Conservation (phyloP, 2,329 filamentous ascomycete genomes). For the Venturia pyrina region DNA sequence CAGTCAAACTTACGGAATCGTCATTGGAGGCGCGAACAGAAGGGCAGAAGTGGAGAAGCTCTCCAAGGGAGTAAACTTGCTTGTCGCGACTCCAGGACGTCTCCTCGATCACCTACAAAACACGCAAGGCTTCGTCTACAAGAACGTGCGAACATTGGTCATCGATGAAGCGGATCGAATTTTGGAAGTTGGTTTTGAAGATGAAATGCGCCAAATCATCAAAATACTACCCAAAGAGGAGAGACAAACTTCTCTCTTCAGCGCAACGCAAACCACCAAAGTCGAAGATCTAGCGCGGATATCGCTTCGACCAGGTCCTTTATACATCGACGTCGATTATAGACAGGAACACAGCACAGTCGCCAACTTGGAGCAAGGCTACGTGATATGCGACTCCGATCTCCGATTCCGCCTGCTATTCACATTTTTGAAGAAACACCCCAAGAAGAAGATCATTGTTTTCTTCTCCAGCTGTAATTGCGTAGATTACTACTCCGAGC, state of each 20-base stretch:
- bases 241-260: slow-evolving; percentile 96
- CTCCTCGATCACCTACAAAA: slow-evolving; percentile 91
- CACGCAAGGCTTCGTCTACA: slow-evolving; percentile 80
- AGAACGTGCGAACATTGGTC: slow-evolving; percentile 83
- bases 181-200: slow-evolving; percentile 94
- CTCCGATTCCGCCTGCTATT: slow-evolving; percentile 90
- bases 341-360: slow-evolving; percentile 84
- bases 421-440: slow-evolving; percentile 83
- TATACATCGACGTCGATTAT: slow-evolving; percentile 96
- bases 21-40: slow-evolving; percentile 89
- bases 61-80: slow-evolving; percentile 81
- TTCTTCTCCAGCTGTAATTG: slow-evolving; percentile 85
- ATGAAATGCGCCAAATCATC: slow-evolving; percentile 94
- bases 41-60: slow-evolving; percentile 91
- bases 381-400: slow-evolving; percentile 86
- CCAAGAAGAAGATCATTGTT: slow-evolving; percentile 81
- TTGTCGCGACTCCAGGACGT: slow-evolving; percentile 88
- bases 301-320: slow-evolving; percentile 77
- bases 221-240: slow-evolving; percentile 83
- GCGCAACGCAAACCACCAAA: slow-evolving; percentile 95
- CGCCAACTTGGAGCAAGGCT: slow-evolving; percentile 89
- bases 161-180: slow-evolving; percentile 98
- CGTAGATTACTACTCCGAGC: slow-evolving; percentile 90
- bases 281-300: slow-evolving; percentile 94
- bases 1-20: slow-evolving; percentile 90